Evolutionary conservation across 305 asterid species (phyloP), one percentile per base, ranked within the genome.

Genomic region (Ruellia speciosa): DNA sequence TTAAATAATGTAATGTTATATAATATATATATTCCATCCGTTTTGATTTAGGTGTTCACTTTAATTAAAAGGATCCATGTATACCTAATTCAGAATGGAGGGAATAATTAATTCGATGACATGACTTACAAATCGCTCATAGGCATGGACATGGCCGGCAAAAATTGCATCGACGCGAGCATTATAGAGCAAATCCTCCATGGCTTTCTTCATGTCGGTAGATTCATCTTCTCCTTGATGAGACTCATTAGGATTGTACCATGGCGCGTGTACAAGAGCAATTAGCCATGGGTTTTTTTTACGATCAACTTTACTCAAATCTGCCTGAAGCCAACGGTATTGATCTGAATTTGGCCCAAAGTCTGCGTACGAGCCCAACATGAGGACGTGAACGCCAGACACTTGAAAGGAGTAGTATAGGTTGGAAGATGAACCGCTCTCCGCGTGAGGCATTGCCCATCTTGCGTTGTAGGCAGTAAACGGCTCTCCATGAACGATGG

Each of bases 111-210:
- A n/a, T n/a, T n/a, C n/a, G n/a, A n/a, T n/a, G n/a, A n/a, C n/a
- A 10, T n/a, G 3, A 69, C 97, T 84, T 65, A 89, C 97, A 9
- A 90, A 90, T 67, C 96, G 79, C 50, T 90, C 96, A 6, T 90
- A 90, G 0, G 97, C 90, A 53, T 90, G 97, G 62, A 90, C 94
- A 63, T 90, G 96, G 6, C 97, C 97, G 0, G 97, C 74, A 11
- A 90, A 90, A 7, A 90, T 78, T 19, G 77, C 66, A 41, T 90
- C 95, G 0, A 81, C 95, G 0, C 77, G 73, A 2, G 84, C 96
- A 45, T 66, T 46, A 59, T 73, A 87, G 65, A 90, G 64, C 70
- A 85, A 31, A 16, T 70, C 68, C 56, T 90, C 97, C 84, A 90
- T 74, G 52, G 94, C 80, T 16, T 49, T 19, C 63, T 88, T 84